phyloP scores from a whole-genome alignment of 1,284 basidiomycete species.

The Clitocybe nebularis region DNA sequence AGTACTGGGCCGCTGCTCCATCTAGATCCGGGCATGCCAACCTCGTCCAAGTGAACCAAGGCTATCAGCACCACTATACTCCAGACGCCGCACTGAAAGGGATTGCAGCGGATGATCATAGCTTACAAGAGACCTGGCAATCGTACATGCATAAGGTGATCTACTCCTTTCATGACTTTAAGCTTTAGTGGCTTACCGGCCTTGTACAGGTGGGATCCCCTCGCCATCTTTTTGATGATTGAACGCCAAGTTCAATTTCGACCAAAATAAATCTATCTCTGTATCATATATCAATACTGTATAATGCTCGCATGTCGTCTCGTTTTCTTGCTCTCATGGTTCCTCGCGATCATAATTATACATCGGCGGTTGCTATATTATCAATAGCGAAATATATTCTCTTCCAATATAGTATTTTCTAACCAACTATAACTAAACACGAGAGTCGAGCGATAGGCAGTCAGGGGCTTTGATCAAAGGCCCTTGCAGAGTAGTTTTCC shows the following conservation, averaged over 20 bases:
- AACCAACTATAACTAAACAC: not conserved
- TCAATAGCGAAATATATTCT: not conserved
- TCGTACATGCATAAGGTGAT: constrained; percentile 49
- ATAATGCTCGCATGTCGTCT: not conserved
- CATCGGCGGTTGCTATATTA: not conserved
- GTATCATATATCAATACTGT: not conserved
- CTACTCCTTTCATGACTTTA: not conserved
- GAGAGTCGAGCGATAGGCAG: not conserved
- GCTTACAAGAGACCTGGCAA: constrained; percentile 57
- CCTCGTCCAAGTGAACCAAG: constrained; percentile 11
- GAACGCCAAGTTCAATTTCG: constrained; percentile 2
- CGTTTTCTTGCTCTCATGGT: not conserved
- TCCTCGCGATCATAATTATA: not conserved
- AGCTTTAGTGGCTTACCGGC: not conserved
- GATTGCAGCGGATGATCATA: constrained; percentile 44
- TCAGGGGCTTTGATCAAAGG: constrained; percentile 36
- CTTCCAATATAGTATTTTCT: not conserved
- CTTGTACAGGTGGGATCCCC: constrained; percentile 33
- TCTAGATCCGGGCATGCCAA: constrained; percentile 17
- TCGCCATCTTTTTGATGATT: constrained; percentile 25
- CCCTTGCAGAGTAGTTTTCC: constrained; percentile 74
- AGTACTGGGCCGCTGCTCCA: constrained; percentile 26
- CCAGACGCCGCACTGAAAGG: constrained; percentile 37
- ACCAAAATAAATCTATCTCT: not conserved
- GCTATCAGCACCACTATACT: constrained; percentile 29